Conservation (phyloP, 495 filamentous ascomycete genomes). For the Tuber indicum region DNA sequence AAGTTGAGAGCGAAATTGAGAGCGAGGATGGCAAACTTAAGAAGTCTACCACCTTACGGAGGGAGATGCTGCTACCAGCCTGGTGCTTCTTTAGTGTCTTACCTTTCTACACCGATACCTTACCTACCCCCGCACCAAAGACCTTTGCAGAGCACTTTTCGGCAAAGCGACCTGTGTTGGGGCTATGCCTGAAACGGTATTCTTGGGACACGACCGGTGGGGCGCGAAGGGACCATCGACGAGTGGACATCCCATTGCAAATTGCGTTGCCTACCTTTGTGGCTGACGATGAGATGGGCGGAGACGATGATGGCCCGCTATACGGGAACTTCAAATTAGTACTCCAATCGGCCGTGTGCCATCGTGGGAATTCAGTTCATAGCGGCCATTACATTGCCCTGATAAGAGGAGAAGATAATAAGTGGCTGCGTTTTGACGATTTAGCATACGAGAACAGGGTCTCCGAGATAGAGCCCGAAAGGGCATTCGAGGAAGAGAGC, state of each 20-base stretch:
- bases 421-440: slow-evolving; percentile 91
- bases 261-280: slow-evolving; percentile 87
- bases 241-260: slow-evolving; percentile 86
- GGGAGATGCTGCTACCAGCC: slow-evolving; percentile 88
- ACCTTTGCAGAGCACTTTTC: slow-evolving; percentile 62
- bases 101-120: slow-evolving; percentile 36
- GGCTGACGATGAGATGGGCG: slow-evolving; percentile 63
- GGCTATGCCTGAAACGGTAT: slow-evolving; percentile 88
- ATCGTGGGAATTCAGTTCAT: slow-evolving; percentile 79
- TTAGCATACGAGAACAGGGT: slow-evolving; percentile 58
- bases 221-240: slow-evolving; percentile 64
- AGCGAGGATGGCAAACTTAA: slow-evolving; percentile 45
- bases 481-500: slow-evolving; percentile 68
- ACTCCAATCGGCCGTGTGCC: slow-evolving; percentile 83
- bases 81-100: slow-evolving; percentile 78
- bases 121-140: slow-evolving; percentile 29
- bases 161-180: slow-evolving; percentile 70
- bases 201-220: slow-evolving; percentile 63
- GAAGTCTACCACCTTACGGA: slow-evolving; percentile 52
- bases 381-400: slow-evolving; percentile 88
- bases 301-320: slow-evolving; percentile 53
- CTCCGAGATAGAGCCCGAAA: slow-evolving; percentile 64
- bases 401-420: slow-evolving; percentile 62
- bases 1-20: slow-evolving; percentile 43
- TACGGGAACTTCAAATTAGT: slow-evolving; percentile 82